Evolutionary conservation across 2,329 filamentous ascomycete species (phyloP), one percentile per base, ranked within the genome.

Genomic region (Alternaria sp.): DNA sequence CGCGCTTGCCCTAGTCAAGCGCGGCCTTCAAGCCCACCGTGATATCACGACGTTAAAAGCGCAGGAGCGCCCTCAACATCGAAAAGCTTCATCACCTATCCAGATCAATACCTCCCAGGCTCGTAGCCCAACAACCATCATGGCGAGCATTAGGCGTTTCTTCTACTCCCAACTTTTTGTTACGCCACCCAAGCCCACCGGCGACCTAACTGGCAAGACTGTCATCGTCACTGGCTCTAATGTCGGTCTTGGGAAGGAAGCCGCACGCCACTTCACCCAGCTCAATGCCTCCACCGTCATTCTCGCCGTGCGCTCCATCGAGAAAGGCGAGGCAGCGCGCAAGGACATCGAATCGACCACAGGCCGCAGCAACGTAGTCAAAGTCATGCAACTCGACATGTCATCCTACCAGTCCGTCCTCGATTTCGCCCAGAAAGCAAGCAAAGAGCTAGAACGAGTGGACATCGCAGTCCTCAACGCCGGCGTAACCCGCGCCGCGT

Each of bases 141-240:
- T 66, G 65, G 23, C 63, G 3, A 30, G 32, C 13, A 19, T 54
- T 13, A 12, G 21, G 23, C 50, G 50, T 6, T 81, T 83, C 67
- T 61, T 84, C 57, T 77, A 81, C 65, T 74, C 71, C 25, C 82
- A 84, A 65, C 74, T 82, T 63, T 75, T 81, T 59, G 63, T 81
- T 49, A 79, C 71, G 3, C 80, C 79, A 3, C 61, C 74, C 25
- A 59, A 69, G 6, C 72, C 81, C 50, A 68, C 68, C 13, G 57
- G 54, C 23, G 68, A 69, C 12, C 77, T 73, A 15, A 54, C 55
- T 2, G 80, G 77, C 26, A 77, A 83, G 59, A 82, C 81, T 0
- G 72, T 83, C 62, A 78, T 86, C 45, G 78, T 86, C 1, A 86
- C 84, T 0, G 84, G 84, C 45, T 79, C 81, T 3, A 86, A 86